Percentiles rank a stretch among this genome's conserved stretches.
Conservation (phyloP, 2,329 filamentous ascomycete genomes). For the Verticillium zaregamsianum region DNA sequence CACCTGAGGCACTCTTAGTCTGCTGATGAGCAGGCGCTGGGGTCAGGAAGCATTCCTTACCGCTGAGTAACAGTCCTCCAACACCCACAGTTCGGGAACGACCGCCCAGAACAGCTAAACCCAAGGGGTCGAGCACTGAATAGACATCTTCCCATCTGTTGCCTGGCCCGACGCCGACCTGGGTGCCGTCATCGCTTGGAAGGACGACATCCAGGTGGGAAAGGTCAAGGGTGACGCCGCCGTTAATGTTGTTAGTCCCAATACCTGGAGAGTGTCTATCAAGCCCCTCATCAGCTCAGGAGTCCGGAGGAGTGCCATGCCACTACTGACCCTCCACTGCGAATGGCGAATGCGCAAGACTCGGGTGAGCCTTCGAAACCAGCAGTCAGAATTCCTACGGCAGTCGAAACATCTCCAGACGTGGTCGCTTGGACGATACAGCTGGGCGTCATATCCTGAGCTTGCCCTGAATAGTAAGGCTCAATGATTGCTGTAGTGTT, state of each 20-base stretch:
- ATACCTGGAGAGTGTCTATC: too few relatives aligned
- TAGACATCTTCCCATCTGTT: slow-evolving; percentile 41
- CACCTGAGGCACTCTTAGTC: slow-evolving; percentile 1
- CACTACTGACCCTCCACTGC: too few relatives aligned
- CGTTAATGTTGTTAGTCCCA: slow-evolving; percentile 1
- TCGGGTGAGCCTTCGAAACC: not conserved
- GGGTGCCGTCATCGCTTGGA: slow-evolving; percentile 24
- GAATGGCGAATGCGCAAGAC: too few relatives aligned
- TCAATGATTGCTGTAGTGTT: not conserved
- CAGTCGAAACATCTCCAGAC: not conserved
- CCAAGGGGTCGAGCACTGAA: slow-evolving; percentile 30
- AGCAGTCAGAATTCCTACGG: not conserved
- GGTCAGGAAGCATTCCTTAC: not conserved
- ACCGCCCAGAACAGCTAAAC: slow-evolving; percentile 35
- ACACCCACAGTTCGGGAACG: slow-evolving; percentile 38
- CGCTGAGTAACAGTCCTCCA: slow-evolving; percentile 32
- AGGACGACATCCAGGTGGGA: slow-evolving; percentile 28
- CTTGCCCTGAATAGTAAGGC: not conserved
- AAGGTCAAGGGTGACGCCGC: slow-evolving; percentile 8
- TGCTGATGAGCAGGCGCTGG: not conserved
- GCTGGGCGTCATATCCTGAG: not conserved
- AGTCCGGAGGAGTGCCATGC: too few relatives aligned
- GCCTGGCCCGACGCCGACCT: slow-evolving; percentile 37
- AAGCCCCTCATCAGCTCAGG: too few relatives aligned
- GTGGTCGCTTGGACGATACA: not conserved